Conservation (phyloP, 2,329 filamentous ascomycete genomes). For the Bretziella fagacearum region DNA sequence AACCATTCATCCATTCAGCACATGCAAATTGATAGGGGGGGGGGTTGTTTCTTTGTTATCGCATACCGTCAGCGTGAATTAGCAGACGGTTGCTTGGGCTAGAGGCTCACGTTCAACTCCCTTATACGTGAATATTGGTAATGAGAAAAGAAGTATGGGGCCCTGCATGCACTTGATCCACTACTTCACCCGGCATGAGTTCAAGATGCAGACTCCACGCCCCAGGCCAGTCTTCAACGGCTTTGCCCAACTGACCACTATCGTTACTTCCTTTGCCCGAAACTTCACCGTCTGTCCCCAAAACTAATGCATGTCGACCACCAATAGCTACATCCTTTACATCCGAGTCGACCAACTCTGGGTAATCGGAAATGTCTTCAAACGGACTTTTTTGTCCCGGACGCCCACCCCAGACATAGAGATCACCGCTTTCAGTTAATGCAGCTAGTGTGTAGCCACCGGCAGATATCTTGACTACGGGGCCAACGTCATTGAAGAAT, state of each 20-base stretch:
- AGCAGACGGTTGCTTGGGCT: too few relatives aligned
- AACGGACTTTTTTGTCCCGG: constrained; percentile 10
- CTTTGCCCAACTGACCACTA: constrained; percentile 42
- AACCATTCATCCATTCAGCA: too few relatives aligned
- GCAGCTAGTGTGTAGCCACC: constrained; percentile 42
- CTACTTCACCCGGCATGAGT: constrained; percentile 17
- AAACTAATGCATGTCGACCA: constrained; percentile 38
- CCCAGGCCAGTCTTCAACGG: constrained; percentile 13
- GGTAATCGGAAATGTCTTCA: background rate
- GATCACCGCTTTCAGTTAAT: constrained; percentile 36
- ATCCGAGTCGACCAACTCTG: constrained; percentile 25
- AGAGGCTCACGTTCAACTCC: background rate
- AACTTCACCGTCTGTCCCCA: constrained; percentile 32
- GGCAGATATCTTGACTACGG: constrained; percentile 35
- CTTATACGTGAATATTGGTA: background rate
- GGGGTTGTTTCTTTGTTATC: too few relatives aligned
- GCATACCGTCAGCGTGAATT: too few relatives aligned
- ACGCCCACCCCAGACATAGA: constrained; percentile 43
- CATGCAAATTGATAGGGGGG: too few relatives aligned
- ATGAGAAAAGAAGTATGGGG: constrained; percentile 33
- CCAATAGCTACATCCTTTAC: constrained; percentile 42
- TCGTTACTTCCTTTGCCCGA: constrained; percentile 39
- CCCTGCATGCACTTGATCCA: constrained; percentile 32
- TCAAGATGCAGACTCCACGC: constrained; percentile 25
- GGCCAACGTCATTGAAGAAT: constrained; percentile 30